Base-by-base conservation (phyloP, 2,329 filamentous ascomycete species). In the Pseudophaeomoniella oleicola region DNA sequence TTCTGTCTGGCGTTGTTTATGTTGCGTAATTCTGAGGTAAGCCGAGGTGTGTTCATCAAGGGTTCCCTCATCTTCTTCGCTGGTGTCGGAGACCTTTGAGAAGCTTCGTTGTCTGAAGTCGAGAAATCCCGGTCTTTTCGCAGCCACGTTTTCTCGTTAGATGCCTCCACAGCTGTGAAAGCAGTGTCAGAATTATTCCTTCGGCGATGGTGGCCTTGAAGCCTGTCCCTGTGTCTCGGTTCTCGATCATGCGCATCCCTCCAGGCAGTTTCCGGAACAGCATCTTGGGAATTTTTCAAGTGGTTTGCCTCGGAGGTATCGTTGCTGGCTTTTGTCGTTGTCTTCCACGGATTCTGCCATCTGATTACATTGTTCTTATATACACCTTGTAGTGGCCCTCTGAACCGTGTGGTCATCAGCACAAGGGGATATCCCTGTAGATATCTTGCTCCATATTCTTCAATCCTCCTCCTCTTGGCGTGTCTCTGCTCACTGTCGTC, bases 321-420 rank as follows among this genome's bases (percentile, higher is more conserved):
- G 6, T 6, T 9, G 6, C 22, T 15, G n/a, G 6, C 15, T 17
- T 15, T 32, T 17, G 12, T 9, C 6, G n/a, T 32, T 17, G 16
- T 34, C 19, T 12, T 12, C 32, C 32, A 34, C 9, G 32, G 32
- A 19, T 34, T 34, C 19, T 19, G 4, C 32, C 32, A 34, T 16
- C 13, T 18, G n/a, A 27, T n/a, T 27, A 6, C n/a, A 9, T 27
- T 27, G n/a, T n/a, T n/a, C 6, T 27, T 27, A 27, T 27, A n/a
- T 9, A 27, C n/a, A 10, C 18, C 18, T 6, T 19, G n/a, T 4
- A 34, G 13, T 9, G 32, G 32, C 4, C 32, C 32, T 34, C 17
- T 16, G 9, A 34, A 19, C 9, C 17, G 15, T 19, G 32, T 17
- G 4, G 32, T 34, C 11, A 18, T 17, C n/a, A 34, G 16, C 10